A percentile compares a stretch with the other conserved stretches of the same genome.
phyloP scores from a whole-genome alignment of 495 filamentous ascomycete genomes.

The Aspergillus biplanus region DNA sequence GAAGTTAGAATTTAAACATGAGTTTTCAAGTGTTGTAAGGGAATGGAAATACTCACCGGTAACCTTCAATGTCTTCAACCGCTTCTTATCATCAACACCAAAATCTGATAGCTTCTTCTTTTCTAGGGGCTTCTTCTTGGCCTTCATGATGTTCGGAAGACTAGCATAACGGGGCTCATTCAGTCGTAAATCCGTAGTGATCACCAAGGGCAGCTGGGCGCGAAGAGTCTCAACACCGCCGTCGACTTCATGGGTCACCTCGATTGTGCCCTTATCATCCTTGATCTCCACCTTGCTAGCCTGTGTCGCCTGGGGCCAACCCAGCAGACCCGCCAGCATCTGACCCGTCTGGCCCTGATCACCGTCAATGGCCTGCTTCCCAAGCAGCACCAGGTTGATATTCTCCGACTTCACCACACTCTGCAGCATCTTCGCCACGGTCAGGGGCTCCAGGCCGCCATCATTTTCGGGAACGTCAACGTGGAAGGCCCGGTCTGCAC shows the following conservation, averaged over 20 bases:
- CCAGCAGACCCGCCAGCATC: slow-evolving; percentile 92
- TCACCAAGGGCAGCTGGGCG: slow-evolving; percentile 82
- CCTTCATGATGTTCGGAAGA: slow-evolving; percentile 99
- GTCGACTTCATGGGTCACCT: slow-evolving; percentile 89
- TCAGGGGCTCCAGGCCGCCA: slow-evolving; percentile 79
- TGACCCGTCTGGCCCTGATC: slow-evolving; percentile 95
- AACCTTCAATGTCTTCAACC: slow-evolving; percentile 87
- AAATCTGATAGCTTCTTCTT: slow-evolving; percentile 86
- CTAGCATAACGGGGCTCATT: slow-evolving; percentile 96
- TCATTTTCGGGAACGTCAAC: slow-evolving; percentile 66
- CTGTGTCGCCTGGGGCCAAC: slow-evolving; percentile 94
- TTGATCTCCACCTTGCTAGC: slow-evolving; percentile 79
- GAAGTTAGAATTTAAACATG: slow-evolving; percentile 5
- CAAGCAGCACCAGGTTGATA: slow-evolving; percentile 87
- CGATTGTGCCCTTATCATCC: slow-evolving; percentile 57
- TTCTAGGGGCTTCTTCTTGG: slow-evolving; percentile 97
- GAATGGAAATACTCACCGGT: slow-evolving; percentile 59
- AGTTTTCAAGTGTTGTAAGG: background rate
- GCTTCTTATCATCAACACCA: slow-evolving; percentile 69
- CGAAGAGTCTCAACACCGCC: slow-evolving; percentile 89
- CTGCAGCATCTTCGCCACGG: slow-evolving; percentile 84
- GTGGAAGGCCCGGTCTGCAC: slow-evolving; percentile 88
- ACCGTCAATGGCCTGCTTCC: slow-evolving; percentile 98
- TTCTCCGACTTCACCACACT: slow-evolving; percentile 78
- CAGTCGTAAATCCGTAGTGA: slow-evolving; percentile 92